phyloP scores from a whole-genome alignment of 2,329 filamentous ascomycete genomes.

The Intubia oerlemansii region DNA sequence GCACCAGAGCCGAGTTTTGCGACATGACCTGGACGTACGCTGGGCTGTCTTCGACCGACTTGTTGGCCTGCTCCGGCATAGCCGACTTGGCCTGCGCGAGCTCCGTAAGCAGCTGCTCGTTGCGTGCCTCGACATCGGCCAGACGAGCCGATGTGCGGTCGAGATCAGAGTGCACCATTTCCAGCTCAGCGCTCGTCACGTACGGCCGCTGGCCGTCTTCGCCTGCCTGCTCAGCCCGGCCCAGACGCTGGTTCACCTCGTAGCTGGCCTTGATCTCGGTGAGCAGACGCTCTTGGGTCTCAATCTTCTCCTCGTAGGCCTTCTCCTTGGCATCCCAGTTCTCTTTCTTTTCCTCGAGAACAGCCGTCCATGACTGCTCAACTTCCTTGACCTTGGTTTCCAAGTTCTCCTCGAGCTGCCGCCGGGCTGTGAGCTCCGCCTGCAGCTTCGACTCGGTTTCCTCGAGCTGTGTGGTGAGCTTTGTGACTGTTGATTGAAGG shows the following conservation, averaged over 20 bases:
- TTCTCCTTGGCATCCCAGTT: slow-evolving; percentile 92
- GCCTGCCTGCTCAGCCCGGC: slow-evolving; percentile 9
- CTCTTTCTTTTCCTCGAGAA: slow-evolving; percentile 79
- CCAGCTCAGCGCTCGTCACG: slow-evolving; percentile 73
- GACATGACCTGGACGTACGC: slow-evolving; percentile 70
- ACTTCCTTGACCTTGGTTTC: slow-evolving; percentile 74
- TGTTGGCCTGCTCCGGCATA: slow-evolving; percentile 32
- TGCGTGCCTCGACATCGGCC: slow-evolving; percentile 79
- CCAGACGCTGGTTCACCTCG: slow-evolving; percentile 80
- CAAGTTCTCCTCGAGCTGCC: slow-evolving; percentile 54
- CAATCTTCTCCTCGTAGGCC: slow-evolving; percentile 75
- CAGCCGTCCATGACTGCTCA: slow-evolving; percentile 73
- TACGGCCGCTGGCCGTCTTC: slow-evolving; percentile 36
- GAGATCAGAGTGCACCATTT: slow-evolving; percentile 79
- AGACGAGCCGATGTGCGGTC: slow-evolving; percentile 74
- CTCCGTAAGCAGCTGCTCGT: slow-evolving; percentile 80
- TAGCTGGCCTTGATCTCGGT: slow-evolving; percentile 95
- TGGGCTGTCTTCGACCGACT: slow-evolving; percentile 69
- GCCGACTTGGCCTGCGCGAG: slow-evolving; percentile 74
- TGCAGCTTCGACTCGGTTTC: slow-evolving; percentile 65
- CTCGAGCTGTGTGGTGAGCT: slow-evolving; percentile 62
- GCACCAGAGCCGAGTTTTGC: slow-evolving; percentile 79
- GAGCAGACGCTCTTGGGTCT: slow-evolving; percentile 77
- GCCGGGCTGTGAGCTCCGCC: slow-evolving; percentile 49
- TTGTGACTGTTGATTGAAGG: slow-evolving; percentile 57